Evolutionary conservation across 768 basidiomycete species (phyloP), one percentile per base, ranked within the genome.

Genomic region (Pleurotus eryngii): DNA sequence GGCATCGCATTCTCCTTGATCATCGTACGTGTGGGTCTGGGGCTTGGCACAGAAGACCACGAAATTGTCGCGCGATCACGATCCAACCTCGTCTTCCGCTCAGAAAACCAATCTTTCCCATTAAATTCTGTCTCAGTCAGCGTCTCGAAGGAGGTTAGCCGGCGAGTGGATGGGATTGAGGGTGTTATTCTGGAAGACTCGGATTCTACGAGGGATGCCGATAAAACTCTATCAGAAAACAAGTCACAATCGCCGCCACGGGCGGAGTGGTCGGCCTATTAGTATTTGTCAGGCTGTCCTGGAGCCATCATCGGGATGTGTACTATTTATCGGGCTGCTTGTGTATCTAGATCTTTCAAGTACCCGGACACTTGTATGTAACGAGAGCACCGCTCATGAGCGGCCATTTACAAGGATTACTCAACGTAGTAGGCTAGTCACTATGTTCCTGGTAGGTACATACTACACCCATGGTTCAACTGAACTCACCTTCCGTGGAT

Each of bases 1-100:
- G 45, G 43, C 30, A 57, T 57, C 14, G 56, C 56, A 6, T 48
- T 48, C 20, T 35, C 46, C 17, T 38, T 57, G 45, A 57, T 57
- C 42, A 57, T 57, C 38, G 45, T 57, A 24, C 56, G 56, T 7
- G 46, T 57, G 45, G 56, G 56, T 15, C 45, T 57, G 14, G 56
- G 56, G 4, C 49, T 50, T 4, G 38, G 39, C 2, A 55, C 20
- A 6, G 53, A 55, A 55, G 42, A 40, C 39, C 17, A 40, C 39
- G 53, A 40, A 24, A 26, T 45, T 9, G 53, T 20, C 9, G 53
- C 53, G 15, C 20, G 26, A 42, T 55, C 53, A 22, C 37, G 53
- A 37, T 40, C 38, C 15, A 53, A 35, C 40, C 18, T 55, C 18
- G 38, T 55, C n/a, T 55, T 50, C 27, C 49, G 49, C 22, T n/a